Base-by-base conservation (phyloP, 139 green algal species). In the Volvox reticuliferus region DNA sequence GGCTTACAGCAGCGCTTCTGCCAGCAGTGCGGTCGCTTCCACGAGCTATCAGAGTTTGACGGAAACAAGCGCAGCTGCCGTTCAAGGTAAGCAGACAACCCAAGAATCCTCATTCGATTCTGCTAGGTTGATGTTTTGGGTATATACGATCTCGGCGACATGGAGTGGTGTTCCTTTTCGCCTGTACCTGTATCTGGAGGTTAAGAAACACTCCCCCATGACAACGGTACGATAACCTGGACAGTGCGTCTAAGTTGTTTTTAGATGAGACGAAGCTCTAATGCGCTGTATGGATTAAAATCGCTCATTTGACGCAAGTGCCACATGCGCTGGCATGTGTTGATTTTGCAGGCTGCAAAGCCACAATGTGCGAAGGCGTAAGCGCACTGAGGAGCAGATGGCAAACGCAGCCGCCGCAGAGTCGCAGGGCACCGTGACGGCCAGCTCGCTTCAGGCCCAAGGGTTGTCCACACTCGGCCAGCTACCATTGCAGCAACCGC, bases 21-120 rank as follows among this genome's bases (percentile, higher is more conserved):
- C 93, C 97, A 99, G 94, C 96, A 98, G 93, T 98, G 96, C 85
- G 96, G 96, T 36, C 92, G 96, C 77, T 99, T 98, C 85, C 97
- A 99, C 83, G 88, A 93, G 21, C 90, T 99, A 69, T 61, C 69
- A 0, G 95, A 97, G 35, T 99, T 99, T 91, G 97, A 99, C 65
- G 96, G 93, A 12, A 88, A 94, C 76, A 98, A 98, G 92, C 94
- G 97, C 86, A 96, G 91, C 89, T 98, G 97, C 93, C 89, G 97
- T 1, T 92, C 92, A 95, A 94, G 93, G 69, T 98, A 28, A 28
- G 65, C 24, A 30, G 62, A 69, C n/a, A 55, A 55, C 44, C 9
- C 44, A 55, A 55, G 9, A 5, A 55, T 55, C 44, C 5, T 14
- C 44, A 55, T 55, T 55, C 44, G 9, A 55, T 55, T 55, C 44